Evolutionary conservation across 345 rosid genomes (phyloP), one percentile per base, ranked within the genome.

Genomic region (Arabidopsis thaliana): DNA sequence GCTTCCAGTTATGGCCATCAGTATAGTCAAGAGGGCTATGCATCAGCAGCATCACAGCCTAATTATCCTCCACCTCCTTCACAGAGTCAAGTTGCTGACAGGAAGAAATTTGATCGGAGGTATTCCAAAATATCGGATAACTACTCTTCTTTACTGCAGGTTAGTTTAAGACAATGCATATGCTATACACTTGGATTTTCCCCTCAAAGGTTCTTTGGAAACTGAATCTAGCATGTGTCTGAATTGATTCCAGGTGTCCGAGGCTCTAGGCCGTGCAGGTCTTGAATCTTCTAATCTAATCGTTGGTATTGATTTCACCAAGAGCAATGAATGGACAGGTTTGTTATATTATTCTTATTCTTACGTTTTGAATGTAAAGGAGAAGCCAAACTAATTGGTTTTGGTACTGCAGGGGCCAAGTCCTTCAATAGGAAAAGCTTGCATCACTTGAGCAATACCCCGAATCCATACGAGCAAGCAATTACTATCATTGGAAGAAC

Each of bases 291-390:
- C 98, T n/a, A 95, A 95, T 86, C 97, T 95, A 62, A 83, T 95
- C 46, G 88, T 95, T 57, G 99, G 99, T 67, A 82, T 95, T 73
- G 99, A 95, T 88, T 92, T 92, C 82, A 92, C 99, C 50, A 95
- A 95, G 83, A 92, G 98, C 86, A 95, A 95, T 36, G 98, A 90
- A 69, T 95, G 99, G 98, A 95, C 98, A 82, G 99, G 99, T 91
- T 62, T 20, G 38, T 67, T 28, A 0, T 7, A 0, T 7, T 46
- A 1, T 60, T 62, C 42, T 11, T 41, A 28, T 1, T 11, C 45
- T 6, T 38, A 8, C 14, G 23, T 25, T 46, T 63, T 16, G 12
- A 25, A n/a, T 25, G 32, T n/a, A n/a, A 8, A 49, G 41, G 67
- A 67, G 53, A 59, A 50, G 7, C 30, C 2, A 9, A 7, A 22